These are phyloP conservation scores for Caloboletus inedulis DNA, from an alignment of 1,284 basidiomycete genomes.

Conservation along the genomic window DNA sequence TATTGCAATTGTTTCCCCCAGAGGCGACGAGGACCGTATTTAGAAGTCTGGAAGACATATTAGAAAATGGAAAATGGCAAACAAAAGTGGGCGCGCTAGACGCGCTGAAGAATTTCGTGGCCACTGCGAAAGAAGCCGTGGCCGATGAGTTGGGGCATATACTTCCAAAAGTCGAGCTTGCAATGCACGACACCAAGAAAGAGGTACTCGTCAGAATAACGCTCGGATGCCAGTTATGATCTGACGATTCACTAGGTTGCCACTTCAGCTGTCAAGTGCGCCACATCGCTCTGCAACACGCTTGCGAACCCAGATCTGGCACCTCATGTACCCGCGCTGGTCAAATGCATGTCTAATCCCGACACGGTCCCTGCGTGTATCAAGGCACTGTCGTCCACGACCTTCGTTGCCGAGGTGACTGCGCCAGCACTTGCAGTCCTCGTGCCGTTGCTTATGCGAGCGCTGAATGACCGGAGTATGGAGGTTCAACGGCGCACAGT, in stretches of 20 bases:
- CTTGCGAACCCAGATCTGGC: constrained; percentile 93
- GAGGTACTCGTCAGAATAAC: constrained; percentile 57
- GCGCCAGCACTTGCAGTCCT: constrained; percentile 95
- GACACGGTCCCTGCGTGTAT: constrained; percentile 88
- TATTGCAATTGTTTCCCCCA: constrained; percentile 83
- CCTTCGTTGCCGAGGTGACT: constrained; percentile 97
- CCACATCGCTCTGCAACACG: constrained; percentile 88
- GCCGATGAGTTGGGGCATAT: constrained; percentile 81
- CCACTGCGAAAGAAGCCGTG: constrained; percentile 74
- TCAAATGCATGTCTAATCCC: constrained; percentile 94
- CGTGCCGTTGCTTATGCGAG: constrained; percentile 89
- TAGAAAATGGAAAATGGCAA: constrained; percentile 91
- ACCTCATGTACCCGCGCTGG: constrained; percentile 87
- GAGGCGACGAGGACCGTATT: constrained; percentile 80
- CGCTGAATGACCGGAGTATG: constrained; percentile 94
- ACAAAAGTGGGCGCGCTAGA: constrained; percentile 94
- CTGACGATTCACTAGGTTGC: constrained; percentile 63
- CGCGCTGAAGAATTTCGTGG: constrained; percentile 73
- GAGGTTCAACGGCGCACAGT: constrained; percentile 88
- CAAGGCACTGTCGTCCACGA: constrained; percentile 92
- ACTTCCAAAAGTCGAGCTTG: constrained; percentile 83
- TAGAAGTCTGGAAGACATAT: constrained; percentile 64
- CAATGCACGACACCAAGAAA: constrained; percentile 97
- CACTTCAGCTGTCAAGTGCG: constrained; percentile 86
- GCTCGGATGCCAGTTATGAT: neutral